A percentile compares a stretch with the other conserved stretches of the same genome.
Conservation (phyloP, 2,329 filamentous ascomycete species). For the Salinomyces thailandicus region DNA sequence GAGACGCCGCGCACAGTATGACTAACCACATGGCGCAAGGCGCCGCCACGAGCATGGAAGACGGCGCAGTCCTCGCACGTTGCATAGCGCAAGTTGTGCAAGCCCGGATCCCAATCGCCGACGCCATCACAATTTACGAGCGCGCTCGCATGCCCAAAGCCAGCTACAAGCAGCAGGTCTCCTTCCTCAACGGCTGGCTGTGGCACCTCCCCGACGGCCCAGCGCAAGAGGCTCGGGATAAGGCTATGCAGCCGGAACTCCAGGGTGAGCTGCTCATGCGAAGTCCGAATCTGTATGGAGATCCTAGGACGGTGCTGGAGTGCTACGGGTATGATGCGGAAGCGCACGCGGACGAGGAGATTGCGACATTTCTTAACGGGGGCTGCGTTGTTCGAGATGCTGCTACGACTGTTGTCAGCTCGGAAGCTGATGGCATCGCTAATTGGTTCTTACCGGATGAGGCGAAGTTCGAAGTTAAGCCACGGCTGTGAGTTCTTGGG, state of each 20-base stretch:
- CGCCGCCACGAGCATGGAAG: conserved; percentile 37
- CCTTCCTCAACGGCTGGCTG: conserved; percentile 29
- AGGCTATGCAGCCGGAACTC: conserved; percentile 28
- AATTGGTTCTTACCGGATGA: conserved; percentile 25
- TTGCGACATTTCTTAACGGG: conserved; percentile 20
- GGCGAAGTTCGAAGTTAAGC: conserved; percentile 12
- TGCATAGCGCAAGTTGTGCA: conserved; percentile 29
- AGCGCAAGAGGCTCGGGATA: conserved; percentile 27
- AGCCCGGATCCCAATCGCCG: conserved; percentile 24
- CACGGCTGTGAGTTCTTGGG: conserved; percentile 4
- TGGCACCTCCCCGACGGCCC: conserved; percentile 29
- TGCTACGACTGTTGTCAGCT: conserved; percentile 22
- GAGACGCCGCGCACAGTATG: conserved; percentile 35
- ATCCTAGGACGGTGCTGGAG: conserved; percentile 28
- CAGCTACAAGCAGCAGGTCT: conserved; percentile 34
- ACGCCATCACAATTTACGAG: conserved; percentile 33
- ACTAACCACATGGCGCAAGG: conserved; percentile 37
- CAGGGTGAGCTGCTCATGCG: conserved; percentile 26
- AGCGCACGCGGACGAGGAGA: conserved; percentile 25
- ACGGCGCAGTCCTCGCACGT: conserved; percentile 32
- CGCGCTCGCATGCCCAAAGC: conserved; percentile 34
- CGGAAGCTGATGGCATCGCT: conserved; percentile 24
- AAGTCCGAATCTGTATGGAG: conserved; percentile 33
- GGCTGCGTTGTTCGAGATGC: conserved; percentile 18
- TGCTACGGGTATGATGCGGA: conserved; percentile 35